A percentile compares a stretch with the other conserved stretches of the same genome.
These are phyloP conservation scores for Drechslerella coelobrocha DNA, from an alignment of 2,329 filamentous ascomycete genomes.

Conservation along the genomic window DNA sequence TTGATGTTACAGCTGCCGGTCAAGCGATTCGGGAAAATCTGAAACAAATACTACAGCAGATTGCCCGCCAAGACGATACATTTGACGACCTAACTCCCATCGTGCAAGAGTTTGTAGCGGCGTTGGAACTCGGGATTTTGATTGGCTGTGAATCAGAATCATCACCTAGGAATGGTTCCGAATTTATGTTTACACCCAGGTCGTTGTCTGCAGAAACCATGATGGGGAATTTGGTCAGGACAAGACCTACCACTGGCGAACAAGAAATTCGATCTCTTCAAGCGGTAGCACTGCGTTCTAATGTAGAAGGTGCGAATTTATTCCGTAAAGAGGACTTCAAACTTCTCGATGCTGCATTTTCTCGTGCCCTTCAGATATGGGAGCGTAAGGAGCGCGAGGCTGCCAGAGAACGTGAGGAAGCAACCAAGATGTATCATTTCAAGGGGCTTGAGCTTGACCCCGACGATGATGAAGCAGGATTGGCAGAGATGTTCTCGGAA, in stretches of 20 bases:
- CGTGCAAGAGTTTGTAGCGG: conserved; percentile 33
- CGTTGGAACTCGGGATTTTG: conserved; percentile 32
- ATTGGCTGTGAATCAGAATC: conserved; percentile 25
- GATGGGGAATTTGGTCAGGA: not conserved
- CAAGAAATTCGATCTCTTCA: conserved; percentile 26
- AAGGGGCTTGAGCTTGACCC: conserved; percentile 44
- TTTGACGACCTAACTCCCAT: conserved; percentile 41
- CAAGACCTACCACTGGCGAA: conserved; percentile 16
- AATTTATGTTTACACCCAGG: conserved; percentile 23
- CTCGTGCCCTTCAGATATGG: conserved; percentile 34
- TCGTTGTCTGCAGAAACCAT: conserved; percentile 2
- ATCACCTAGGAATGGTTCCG: conserved; percentile 1
- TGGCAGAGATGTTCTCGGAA: conserved; percentile 46
- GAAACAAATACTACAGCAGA: conserved; percentile 36
- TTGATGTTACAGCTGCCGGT: conserved; percentile 15
- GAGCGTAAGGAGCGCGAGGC: conserved; percentile 38
- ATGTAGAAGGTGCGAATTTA: conserved; percentile 14
- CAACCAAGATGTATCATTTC: conserved; percentile 46
- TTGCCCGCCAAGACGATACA: conserved; percentile 31
- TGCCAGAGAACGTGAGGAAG: conserved; percentile 38
- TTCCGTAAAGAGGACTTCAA: conserved; percentile 22
- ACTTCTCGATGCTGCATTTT: conserved; percentile 18
- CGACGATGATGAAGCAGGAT: conserved; percentile 44
- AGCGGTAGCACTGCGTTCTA: conserved; percentile 24
- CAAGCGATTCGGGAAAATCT: conserved; percentile 36